phyloP scores from a whole-genome alignment of 2,329 filamentous ascomycete genomes.

The Colletotrichum tofieldiae region DNA sequence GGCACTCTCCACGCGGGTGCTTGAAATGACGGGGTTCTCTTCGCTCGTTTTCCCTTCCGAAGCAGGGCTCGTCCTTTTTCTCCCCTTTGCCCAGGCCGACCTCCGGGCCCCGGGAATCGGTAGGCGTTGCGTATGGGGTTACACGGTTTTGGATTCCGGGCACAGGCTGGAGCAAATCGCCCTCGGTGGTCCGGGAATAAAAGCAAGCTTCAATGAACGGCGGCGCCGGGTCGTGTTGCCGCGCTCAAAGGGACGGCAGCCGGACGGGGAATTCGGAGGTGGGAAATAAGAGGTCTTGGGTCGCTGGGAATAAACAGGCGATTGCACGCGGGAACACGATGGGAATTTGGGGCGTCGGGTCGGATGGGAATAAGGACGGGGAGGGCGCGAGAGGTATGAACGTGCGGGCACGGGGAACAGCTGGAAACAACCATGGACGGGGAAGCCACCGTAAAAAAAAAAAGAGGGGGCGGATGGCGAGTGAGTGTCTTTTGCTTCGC shows the following conservation, averaged over 20 bases:
- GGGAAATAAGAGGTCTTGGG: conserved; percentile 17
- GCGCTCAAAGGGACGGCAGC: conserved; percentile 5
- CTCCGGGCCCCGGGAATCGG: conserved; percentile 3
- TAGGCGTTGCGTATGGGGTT: not conserved
- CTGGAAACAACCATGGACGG: not conserved
- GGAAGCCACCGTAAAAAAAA: not conserved
- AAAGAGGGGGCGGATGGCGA: not conserved
- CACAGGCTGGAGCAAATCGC: not conserved
- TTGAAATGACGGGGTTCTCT: not conserved
- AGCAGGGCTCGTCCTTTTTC: not conserved
- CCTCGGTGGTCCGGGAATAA: conserved; percentile 36
- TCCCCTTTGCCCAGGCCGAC: not conserved
- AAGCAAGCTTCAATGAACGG: not conserved
- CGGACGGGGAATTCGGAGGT: conserved; percentile 6
- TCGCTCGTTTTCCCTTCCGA: not conserved
- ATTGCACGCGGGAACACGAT: conserved; percentile 30
- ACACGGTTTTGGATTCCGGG: not conserved
- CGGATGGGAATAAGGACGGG: conserved; percentile 36
- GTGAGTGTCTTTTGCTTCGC: not conserved
- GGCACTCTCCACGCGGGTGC: conserved; percentile 5
- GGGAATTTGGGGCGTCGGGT: not conserved
- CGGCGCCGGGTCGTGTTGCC: conserved; percentile 8
- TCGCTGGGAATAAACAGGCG: conserved; percentile 44
- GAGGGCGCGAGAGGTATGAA: not conserved
- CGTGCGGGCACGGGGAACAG: not conserved